phyloP scores from a whole-genome alignment of 192 early-diverging fungal species.

The Coemansia sp. region DNA sequence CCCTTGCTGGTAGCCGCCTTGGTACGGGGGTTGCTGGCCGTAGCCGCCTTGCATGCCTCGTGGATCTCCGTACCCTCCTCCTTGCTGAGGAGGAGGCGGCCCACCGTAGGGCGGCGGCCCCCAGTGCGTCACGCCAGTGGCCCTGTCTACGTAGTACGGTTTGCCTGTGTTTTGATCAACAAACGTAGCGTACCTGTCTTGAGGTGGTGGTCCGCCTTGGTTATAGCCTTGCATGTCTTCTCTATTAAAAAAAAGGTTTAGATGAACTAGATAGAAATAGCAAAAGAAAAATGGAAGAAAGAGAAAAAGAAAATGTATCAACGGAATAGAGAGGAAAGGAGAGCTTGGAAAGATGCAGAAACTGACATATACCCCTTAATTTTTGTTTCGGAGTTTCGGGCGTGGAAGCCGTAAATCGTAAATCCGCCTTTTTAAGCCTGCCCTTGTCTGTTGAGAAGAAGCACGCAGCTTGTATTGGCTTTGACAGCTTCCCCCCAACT shows the following conservation, averaged over 20 bases:
- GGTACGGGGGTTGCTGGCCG: not conserved
- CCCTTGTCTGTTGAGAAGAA: not conserved
- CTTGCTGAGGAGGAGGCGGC: not conserved
- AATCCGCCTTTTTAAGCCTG: not conserved
- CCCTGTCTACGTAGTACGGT: slow-evolving; percentile 13
- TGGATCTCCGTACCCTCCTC: not conserved
- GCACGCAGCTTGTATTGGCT: not conserved
- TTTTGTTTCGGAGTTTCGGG: not conserved
- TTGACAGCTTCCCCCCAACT: not conserved
- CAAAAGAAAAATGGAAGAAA: not conserved
- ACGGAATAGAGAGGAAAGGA: not conserved
- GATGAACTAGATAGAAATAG: not conserved
- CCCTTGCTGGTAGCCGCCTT: slow-evolving; percentile 20
- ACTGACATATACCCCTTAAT: not conserved
- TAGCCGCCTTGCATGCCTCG: slow-evolving; percentile 3
- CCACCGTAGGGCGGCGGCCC: not conserved
- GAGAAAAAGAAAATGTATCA: not conserved
- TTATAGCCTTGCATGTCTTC: not conserved
- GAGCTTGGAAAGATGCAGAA: not conserved
- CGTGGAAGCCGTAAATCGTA: not conserved
- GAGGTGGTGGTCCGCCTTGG: not conserved
- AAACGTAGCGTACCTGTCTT: not conserved
- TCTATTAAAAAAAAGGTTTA: not conserved
- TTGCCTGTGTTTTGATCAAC: slow-evolving; percentile 27
- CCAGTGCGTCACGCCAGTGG: slow-evolving; percentile 8